Evolutionary conservation across 2,329 filamentous ascomycete species (phyloP), one percentile per base, ranked within the genome.

Genomic region (Tolypocladium ovalisporum): DNA sequence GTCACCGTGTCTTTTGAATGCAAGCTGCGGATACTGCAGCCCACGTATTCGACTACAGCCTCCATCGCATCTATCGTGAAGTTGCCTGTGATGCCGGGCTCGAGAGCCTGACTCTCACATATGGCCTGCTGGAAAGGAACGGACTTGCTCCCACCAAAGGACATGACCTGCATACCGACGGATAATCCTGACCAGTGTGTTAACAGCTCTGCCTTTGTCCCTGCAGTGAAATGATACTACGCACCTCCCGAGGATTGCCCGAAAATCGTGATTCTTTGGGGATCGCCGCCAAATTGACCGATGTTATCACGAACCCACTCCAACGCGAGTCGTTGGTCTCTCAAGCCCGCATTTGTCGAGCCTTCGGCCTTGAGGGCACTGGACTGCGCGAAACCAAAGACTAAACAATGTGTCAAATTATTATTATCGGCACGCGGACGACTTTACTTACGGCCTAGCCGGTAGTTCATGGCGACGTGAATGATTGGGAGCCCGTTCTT

Each of bases 251-350:
- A 74, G 52, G 74, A 65, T 37, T 65, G 64, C 1, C 64, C 64
- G 57, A 64, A 65, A 5, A 65, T 79, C 0, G 83, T 86, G 9
- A 87, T 81, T 59, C 80, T 82, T 2, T 72, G 68, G 0, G 84
- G 80, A 62, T 88, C 83, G 2, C 86, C 86, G 3, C 85, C 86
- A 65, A 88, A 89, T 0, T 76, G 71, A 0, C 72, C 77, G 58
- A 88, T 85, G 62, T 87, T 85, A 58, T 84, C 80, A 3, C 80
- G 77, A 0, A 85, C 75, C 75, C 75, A 77, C 51, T 70, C 65
- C 1, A 77, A 62, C 1, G 72, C 73, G 2, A 75, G 61, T 2
- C 80, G 73, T 62, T 84, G 80, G 62, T 85, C 81, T 6, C 75
- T 70, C 7, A 83, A 65, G 1, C 79, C 81, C 2, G 79, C 63